Evolutionary conservation across 179 eudicot species (phyloP), one percentile per base, ranked within the genome.

Genomic region (Beta macrorhiza): DNA sequence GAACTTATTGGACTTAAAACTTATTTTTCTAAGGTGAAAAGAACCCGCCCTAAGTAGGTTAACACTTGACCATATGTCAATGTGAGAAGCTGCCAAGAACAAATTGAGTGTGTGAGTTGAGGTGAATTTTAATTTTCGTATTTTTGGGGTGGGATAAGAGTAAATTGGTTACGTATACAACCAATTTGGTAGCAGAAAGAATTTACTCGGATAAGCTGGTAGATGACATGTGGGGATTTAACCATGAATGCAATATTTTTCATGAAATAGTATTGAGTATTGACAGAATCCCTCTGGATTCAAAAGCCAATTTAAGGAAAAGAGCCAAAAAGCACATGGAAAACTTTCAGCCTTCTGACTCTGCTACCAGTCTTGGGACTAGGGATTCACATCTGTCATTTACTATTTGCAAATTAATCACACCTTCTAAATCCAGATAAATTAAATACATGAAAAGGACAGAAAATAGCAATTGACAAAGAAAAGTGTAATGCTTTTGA

Each of bases 241-340:
- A 71, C 74, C 56, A 71, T 19, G 19, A 71, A 71, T 10, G 56
- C 25, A 47, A 12, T 5, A 25, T n/a, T 7, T 9, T 22, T 25
- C 2, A 25, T 62, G 67, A 25, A 62, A 11, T 20, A 63, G 19
- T 65, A 71, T n/a, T 71, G 32, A 47, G 12, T 17, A 16, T 5
- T 45, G 67, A 37, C 42, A 53, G 83, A 75, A 67, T 81, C 74
- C 57, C 55, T 65, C 53, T 53, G 78, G 80, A 76, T 80, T 80
- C 75, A 71, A 84, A 77, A 75, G 72, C 83, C 80, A 83, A 80
- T 42, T 55, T 20, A 55, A 52, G 51, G 45, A 68, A 80, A 83
- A 80, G 32, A 11, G 58, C 85, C 63, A 49, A 79, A 83, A 17
- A 20, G 73, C 85, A 83, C 86, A 80, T 83, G 85, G 78, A 47